A percentile compares a stretch with the other conserved stretches of the same genome.
Evolutionary conservation across 805 yeast genomes (phyloP).

Genomic region (Danielia oregonensis): DNA sequence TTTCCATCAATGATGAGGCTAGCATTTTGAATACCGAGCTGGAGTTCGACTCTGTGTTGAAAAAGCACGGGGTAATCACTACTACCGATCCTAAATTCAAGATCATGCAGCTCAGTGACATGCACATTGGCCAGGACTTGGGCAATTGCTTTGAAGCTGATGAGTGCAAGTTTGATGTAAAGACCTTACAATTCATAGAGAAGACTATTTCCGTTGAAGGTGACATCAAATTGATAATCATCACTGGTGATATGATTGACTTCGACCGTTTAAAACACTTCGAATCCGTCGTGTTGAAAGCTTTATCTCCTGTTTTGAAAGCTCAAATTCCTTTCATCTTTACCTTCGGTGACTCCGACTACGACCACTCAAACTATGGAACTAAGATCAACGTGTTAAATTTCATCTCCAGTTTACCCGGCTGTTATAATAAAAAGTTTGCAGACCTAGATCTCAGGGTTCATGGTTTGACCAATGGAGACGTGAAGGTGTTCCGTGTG

Average conservation of each 20-base stretch:
- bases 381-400: constrained; percentile 18
- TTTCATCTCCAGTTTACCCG: constrained; percentile 33
- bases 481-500: constrained; percentile 22
- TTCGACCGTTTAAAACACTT: constrained; percentile 21
- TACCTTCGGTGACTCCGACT: constrained; percentile 39
- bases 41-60: constrained; percentile 13
- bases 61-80: constrained; percentile 14
- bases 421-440: constrained; percentile 27
- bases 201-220: constrained; percentile 23
- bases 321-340: constrained; percentile 29
- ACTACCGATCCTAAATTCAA: constrained; percentile 22
- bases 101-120: constrained; percentile 36
- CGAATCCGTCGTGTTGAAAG: constrained; percentile 28
- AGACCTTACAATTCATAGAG: constrained; percentile 29
- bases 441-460: constrained; percentile 14
- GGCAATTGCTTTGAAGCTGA: constrained; percentile 18
- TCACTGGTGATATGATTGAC: constrained; percentile 41
- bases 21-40: constrained; percentile 9
- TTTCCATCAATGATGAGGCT: constrained; percentile 14
- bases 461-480: constrained; percentile 38
- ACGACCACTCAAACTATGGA: constrained; percentile 4
- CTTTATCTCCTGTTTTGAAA: constrained; percentile 30
- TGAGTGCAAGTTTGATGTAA: constrained; percentile 25
- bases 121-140: constrained; percentile 33
- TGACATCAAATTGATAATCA: constrained; percentile 32